These are phyloP conservation scores for Saitozyma podzolica DNA, from an alignment of 768 basidiomycete genomes.

Conservation along the genomic window DNA sequence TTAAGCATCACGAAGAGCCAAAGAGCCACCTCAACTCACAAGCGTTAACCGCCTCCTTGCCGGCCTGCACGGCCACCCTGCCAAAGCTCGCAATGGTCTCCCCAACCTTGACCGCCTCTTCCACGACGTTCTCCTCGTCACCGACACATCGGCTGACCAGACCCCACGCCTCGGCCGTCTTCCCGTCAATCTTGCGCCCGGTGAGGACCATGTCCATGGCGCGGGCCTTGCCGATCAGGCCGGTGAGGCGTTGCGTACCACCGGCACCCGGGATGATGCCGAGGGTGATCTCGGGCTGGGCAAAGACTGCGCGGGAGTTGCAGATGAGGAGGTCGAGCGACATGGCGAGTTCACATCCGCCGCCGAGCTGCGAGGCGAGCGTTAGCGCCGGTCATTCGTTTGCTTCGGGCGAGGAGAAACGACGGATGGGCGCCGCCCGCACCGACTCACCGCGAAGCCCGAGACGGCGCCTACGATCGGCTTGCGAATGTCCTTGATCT, in stretches of 20 bases:
- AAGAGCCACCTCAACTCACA: conserved; percentile 55
- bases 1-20: neutral
- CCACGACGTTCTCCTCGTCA: conserved; percentile 74
- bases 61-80: conserved; percentile 75
- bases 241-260: conserved; percentile 85
- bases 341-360: conserved; percentile 93
- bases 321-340: conserved; percentile 86
- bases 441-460: conserved; percentile 70
- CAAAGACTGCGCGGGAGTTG: conserved; percentile 85
- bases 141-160: conserved; percentile 77
- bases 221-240: conserved; percentile 82
- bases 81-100: conserved; percentile 78
- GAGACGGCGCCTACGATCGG: conserved; percentile 95
- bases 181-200: conserved; percentile 74
- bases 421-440: neutral
- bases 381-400: neutral
- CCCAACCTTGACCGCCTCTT: conserved; percentile 80
- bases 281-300: conserved; percentile 94
- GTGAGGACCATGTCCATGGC: conserved; percentile 94
- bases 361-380: conserved; percentile 70
- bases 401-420: neutral
- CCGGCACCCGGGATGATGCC: conserved; percentile 94
- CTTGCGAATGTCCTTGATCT: conserved; percentile 72
- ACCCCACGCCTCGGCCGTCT: conserved; percentile 84
- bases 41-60: conserved; percentile 90